These are phyloP conservation scores for Filobasidium floriforme DNA, from an alignment of 768 basidiomycete genomes.

Conservation along the genomic window DNA sequence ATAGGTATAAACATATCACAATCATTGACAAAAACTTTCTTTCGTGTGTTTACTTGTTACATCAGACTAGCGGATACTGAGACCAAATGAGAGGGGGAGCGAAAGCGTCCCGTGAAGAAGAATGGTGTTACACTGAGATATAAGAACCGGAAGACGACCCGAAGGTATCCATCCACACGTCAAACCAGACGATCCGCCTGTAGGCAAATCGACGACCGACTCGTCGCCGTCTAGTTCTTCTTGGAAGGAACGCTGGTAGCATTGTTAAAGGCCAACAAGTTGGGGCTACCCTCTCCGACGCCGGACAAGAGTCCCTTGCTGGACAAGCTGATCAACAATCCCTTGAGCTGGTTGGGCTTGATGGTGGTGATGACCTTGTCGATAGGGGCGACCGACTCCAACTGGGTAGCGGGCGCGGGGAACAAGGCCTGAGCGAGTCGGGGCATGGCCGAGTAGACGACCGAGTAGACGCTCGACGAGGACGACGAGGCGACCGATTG, in stretches of 20 bases:
- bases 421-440: constrained; percentile 55
- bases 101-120: too few species aligned
- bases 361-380: constrained; percentile 45
- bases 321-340: constrained; percentile 59
- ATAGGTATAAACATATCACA: too few species aligned
- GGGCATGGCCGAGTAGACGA: constrained; percentile 52
- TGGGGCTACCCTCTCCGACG: constrained; percentile 41
- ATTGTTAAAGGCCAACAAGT: constrained; percentile 45
- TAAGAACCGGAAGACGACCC: too few species aligned
- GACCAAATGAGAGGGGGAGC: too few species aligned
- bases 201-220: too few species aligned
- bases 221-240: not conserved
- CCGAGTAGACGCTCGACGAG: constrained; percentile 29
- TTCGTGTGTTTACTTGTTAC: too few species aligned
- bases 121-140: too few species aligned
- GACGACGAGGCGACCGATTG: constrained; percentile 9
- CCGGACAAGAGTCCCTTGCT: constrained; percentile 54
- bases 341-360: constrained; percentile 67
- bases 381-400: constrained; percentile 32
- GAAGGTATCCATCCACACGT: too few species aligned
- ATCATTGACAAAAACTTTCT: too few species aligned
- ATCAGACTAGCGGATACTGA: too few species aligned
- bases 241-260: constrained; percentile 29
- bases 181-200: too few species aligned
- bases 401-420: constrained; percentile 14